phyloP scores from a whole-genome alignment of 2,329 filamentous ascomycete species.

The Aureobasidium pullulans region DNA sequence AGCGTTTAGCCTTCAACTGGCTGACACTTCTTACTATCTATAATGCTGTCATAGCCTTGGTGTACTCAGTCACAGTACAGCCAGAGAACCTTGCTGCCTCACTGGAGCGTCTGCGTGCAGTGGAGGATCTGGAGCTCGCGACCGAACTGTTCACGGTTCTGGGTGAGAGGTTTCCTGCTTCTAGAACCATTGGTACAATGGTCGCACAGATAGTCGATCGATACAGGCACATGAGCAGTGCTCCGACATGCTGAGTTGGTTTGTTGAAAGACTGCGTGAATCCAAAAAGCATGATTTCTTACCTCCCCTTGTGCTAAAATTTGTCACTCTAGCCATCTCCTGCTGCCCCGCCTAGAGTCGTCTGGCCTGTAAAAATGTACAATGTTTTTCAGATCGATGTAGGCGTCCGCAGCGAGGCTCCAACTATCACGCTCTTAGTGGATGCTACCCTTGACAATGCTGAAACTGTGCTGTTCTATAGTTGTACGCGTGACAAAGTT shows the following conservation, averaged over 20 bases:
- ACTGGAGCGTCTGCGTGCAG: slow-evolving; percentile 15
- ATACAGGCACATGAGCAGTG: background rate
- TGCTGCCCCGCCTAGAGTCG: no score
- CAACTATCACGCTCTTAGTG: no score
- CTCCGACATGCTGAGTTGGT: background rate
- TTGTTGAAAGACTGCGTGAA: no score
- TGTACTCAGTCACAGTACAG: slow-evolving; percentile 38
- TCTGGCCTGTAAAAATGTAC: no score
- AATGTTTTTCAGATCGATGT: no score
- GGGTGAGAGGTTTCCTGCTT: slow-evolving; percentile 14
- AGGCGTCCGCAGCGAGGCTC: no score
- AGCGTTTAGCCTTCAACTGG: slow-evolving; percentile 38
- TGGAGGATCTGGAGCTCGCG: slow-evolving; percentile 16
- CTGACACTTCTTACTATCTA: slow-evolving; percentile 37
- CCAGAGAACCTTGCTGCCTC: slow-evolving; percentile 23
- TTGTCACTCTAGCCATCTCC: no score
- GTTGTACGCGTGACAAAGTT: no score
- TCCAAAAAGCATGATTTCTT: no score
- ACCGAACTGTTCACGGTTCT: slow-evolving; percentile 15
- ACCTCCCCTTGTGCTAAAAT: no score
- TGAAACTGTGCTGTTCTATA: no score
- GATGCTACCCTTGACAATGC: no score
- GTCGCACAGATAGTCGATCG: background rate
- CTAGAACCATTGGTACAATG: slow-evolving; percentile 1
- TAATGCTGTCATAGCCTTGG: slow-evolving; percentile 36